A percentile compares a stretch with the other conserved stretches of the same genome.
phyloP scores from a whole-genome alignment of 495 filamentous ascomycete genomes.

The Daldinia decipiens region DNA sequence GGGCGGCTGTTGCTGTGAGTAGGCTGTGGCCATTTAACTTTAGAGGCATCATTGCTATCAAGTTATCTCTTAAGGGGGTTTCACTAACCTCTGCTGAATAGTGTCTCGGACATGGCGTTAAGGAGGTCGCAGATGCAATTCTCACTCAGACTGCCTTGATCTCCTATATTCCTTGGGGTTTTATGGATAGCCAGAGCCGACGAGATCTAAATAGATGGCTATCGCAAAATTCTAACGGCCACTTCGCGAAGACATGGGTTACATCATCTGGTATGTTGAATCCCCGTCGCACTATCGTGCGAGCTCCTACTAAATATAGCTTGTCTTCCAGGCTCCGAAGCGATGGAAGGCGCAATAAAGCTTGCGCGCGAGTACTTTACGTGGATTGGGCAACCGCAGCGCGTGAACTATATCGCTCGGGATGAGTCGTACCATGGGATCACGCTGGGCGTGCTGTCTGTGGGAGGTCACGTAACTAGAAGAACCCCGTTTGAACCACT shows the following conservation, averaged over 20 bases:
- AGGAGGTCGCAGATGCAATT: constrained; percentile 52
- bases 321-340: constrained; percentile 67
- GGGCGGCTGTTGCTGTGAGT: constrained; percentile 61
- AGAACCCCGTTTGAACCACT: constrained; percentile 74
- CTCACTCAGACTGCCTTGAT: constrained; percentile 45
- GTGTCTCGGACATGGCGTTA: constrained; percentile 61
- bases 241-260: constrained; percentile 57
- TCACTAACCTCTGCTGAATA: constrained; percentile 18
- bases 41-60: neutral
- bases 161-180: constrained; percentile 56
- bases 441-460: constrained; percentile 72
- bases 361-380: constrained; percentile 74
- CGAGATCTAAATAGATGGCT: constrained; percentile 51
- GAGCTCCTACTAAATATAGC: neutral
- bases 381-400: constrained; percentile 56
- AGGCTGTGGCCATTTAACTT: neutral
- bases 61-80: neutral
- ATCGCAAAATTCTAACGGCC: constrained; percentile 53
- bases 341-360: constrained; percentile 76
- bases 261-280: constrained; percentile 34
- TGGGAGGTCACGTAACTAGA: constrained; percentile 71
- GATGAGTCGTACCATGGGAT: constrained; percentile 80
- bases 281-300: neutral
- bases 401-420: constrained; percentile 71
- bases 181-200: constrained; percentile 52